Evolutionary conservation across 257 asterid genomes (phyloP).

Genomic region (Fraxinus excelsior): DNA sequence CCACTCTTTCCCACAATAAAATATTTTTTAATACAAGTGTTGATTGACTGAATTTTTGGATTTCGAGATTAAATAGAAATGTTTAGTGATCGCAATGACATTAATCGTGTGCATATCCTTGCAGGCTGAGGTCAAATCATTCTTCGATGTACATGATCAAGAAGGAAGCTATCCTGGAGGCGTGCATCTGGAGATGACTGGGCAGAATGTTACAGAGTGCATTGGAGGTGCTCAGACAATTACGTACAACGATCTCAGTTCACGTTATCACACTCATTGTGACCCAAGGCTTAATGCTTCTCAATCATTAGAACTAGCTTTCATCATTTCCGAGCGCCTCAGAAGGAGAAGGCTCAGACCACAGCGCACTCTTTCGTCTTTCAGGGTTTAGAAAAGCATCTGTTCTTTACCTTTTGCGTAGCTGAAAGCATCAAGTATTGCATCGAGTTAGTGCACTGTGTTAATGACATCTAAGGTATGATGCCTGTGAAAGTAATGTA

Average conservation of each 20-base stretch:
- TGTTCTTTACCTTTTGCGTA: not conserved
- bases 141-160: constrained; percentile 81
- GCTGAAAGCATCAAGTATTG: not conserved
- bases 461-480: not conserved
- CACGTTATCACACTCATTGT: constrained; percentile 74
- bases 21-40: not conserved
- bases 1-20: too few species aligned
- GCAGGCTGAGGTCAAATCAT: constrained; percentile 73
- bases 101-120: not conserved
- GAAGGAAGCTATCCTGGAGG: constrained; percentile 87
- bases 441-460: not conserved
- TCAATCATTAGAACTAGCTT: constrained; percentile 79
- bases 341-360: constrained; percentile 62
- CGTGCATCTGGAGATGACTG: constrained; percentile 84
- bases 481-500: too few species aligned
- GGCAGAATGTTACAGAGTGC: constrained; percentile 79
- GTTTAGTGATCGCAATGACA: not conserved
- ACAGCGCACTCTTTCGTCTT: constrained; percentile 35
- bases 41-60: not conserved
- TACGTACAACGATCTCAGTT: constrained; percentile 65
- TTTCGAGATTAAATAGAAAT: not conserved
- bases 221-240: constrained; percentile 70
- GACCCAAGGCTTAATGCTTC: constrained; percentile 81
- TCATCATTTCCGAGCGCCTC: constrained; percentile 68
- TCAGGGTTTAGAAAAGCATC: constrained; percentile 30